These are phyloP conservation scores for Fusarium keratoplasticum DNA, from an alignment of 2,329 filamentous ascomycete species.

Conservation along the genomic window DNA sequence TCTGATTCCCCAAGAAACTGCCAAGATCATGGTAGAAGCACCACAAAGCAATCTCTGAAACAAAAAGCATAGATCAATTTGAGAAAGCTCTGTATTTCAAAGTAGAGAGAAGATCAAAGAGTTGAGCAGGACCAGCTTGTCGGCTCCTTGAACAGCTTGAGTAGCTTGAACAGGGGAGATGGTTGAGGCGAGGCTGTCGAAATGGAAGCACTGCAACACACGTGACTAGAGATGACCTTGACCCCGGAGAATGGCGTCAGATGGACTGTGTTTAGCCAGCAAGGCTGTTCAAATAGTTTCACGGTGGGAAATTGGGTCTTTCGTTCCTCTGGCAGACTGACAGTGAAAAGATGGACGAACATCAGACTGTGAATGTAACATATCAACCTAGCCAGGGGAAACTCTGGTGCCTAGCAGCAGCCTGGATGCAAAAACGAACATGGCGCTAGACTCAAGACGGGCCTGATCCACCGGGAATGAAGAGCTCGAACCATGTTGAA, in stretches of 20 bases:
- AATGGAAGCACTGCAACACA: background rate
- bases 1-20: background rate
- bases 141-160: background rate
- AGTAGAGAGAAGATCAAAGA: background rate
- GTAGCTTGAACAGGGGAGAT: background rate
- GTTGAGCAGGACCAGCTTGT: background rate
- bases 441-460: slow-evolving; percentile 24
- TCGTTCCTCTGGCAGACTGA: background rate
- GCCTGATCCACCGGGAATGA: slow-evolving; percentile 27
- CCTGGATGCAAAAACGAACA: slow-evolving; percentile 12
- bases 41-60: background rate
- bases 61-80: background rate
- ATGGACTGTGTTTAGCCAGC: slow-evolving; percentile 13
- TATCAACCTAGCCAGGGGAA: slow-evolving; percentile 11
- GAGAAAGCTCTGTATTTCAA: background rate
- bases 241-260: slow-evolving; percentile 31
- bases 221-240: background rate
- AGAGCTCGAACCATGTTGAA: slow-evolving; percentile 36
- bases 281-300: slow-evolving; percentile 8
- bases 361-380: background rate
- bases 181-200: background rate
- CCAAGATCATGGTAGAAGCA: background rate
- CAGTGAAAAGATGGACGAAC: background rate
- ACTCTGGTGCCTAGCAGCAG: slow-evolving; percentile 15
- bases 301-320: slow-evolving; percentile 8